Conservation (phyloP, 2,329 filamentous ascomycete genomes). For the Penicillium polonicum region DNA sequence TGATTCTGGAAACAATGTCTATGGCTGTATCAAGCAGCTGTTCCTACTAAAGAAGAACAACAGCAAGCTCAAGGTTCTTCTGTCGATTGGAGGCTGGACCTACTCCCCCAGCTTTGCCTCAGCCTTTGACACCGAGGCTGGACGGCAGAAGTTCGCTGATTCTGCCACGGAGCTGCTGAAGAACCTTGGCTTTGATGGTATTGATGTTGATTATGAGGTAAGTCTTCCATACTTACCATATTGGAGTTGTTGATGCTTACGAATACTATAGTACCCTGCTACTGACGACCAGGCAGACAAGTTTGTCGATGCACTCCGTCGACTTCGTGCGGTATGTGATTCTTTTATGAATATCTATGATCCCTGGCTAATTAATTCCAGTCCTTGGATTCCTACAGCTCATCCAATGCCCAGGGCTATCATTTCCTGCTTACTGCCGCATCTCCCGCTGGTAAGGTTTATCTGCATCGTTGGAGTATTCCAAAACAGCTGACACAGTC, state of each 20-base stretch:
- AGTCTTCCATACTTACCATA: background rate
- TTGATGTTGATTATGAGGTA: slow-evolving; percentile 46
- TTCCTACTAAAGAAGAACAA: slow-evolving; percentile 73
- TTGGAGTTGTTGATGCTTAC: background rate
- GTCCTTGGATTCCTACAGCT: slow-evolving; percentile 45
- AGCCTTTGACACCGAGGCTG: slow-evolving; percentile 61
- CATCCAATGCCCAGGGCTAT: slow-evolving; percentile 37
- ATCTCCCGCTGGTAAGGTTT: slow-evolving; percentile 41
- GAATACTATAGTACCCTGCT: slow-evolving; percentile 30
- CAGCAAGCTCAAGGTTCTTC: slow-evolving; percentile 72
- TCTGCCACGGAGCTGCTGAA: slow-evolving; percentile 71
- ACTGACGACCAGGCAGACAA: slow-evolving; percentile 36
- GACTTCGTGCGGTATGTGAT: slow-evolving; percentile 30
- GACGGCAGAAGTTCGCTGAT: slow-evolving; percentile 64
- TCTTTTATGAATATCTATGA: too few species aligned
- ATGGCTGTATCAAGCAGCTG: slow-evolving; percentile 76
- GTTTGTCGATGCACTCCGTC: slow-evolving; percentile 37
- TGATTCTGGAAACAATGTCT: slow-evolving; percentile 68
- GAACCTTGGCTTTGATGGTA: slow-evolving; percentile 66
- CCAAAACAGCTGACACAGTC: background rate
- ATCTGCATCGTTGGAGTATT: background rate
- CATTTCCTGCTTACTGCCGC: slow-evolving; percentile 50
- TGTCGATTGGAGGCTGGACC: slow-evolving; percentile 82
- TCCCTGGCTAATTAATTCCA: slow-evolving; percentile 11
- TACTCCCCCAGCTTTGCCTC: slow-evolving; percentile 71